These are phyloP conservation scores for Penicillium chermesinum DNA, from an alignment of 495 filamentous ascomycete species.

Conservation along the genomic window DNA sequence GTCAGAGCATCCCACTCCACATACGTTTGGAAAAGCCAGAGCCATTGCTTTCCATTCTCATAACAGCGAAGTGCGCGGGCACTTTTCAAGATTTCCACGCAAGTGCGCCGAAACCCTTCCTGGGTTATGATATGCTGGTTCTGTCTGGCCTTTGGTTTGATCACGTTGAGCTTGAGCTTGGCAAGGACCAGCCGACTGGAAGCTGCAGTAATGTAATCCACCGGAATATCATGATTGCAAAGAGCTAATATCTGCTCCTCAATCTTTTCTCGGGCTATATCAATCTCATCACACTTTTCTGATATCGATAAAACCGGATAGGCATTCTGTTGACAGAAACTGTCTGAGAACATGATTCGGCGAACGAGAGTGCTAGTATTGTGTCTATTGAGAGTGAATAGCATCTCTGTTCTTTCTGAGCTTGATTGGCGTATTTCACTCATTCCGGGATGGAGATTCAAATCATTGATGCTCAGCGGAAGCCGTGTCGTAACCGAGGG, in stretches of 20 bases:
- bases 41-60: constrained; percentile 16
- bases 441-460: constrained; percentile 57
- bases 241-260: constrained; percentile 58
- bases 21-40: constrained; percentile 70
- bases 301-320: constrained; percentile 6
- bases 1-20: constrained; percentile 73
- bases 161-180: constrained; percentile 56
- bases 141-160: constrained; percentile 37
- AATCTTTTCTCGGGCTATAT: constrained; percentile 50
- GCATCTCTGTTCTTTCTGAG: constrained; percentile 64
- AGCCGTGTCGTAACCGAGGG: constrained; percentile 57
- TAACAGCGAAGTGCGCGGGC: constrained; percentile 7
- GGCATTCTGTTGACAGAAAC: constrained; percentile 15
- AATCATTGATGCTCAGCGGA: constrained; percentile 66
- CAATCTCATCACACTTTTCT: constrained; percentile 54
- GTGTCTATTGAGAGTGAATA: constrained; percentile 60
- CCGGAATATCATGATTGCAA: constrained; percentile 50
- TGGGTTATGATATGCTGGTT: constrained; percentile 17
- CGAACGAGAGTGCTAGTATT: constrained; percentile 40
- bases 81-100: constrained; percentile 54
- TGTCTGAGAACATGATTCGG: constrained; percentile 28
- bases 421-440: constrained; percentile 46
- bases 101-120: constrained; percentile 19
- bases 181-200: constrained; percentile 59
- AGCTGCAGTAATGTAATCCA: constrained; percentile 63